These are phyloP conservation scores for Colletotrichum limetticola DNA, from an alignment of 2,329 filamentous ascomycete genomes.

Conservation along the genomic window DNA sequence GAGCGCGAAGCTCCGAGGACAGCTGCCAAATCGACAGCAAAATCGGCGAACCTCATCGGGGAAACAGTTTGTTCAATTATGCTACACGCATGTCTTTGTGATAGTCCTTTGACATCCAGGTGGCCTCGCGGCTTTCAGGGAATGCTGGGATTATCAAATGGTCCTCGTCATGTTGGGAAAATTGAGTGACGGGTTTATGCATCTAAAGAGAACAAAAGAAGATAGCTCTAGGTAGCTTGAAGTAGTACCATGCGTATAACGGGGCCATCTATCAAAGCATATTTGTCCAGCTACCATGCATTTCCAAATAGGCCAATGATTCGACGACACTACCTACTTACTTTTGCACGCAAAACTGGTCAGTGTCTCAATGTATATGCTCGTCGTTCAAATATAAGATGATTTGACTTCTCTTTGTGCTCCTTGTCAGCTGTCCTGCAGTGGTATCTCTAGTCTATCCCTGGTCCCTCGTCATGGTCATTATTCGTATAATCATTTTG, in stretches of 20 bases:
- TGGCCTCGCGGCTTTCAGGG: neutral
- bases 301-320: neutral
- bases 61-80: neutral
- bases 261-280: neutral
- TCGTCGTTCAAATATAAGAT: neutral
- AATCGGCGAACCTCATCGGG: conserved; percentile 71
- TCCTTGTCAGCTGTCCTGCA: neutral
- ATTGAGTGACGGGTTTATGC: conserved; percentile 9
- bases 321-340: neutral
- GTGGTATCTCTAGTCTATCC: neutral
- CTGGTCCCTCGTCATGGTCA: conserved; percentile 2
- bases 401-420: no score
- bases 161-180: conserved; percentile 35
- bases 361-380: neutral
- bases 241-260: neutral
- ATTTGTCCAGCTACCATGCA: neutral
- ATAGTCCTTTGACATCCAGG: neutral
- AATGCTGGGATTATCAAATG: neutral
- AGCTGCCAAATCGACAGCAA: conserved; percentile 74
- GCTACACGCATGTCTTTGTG: conserved; percentile 5
- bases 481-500: conserved; percentile 4
- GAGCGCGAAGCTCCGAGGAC: conserved; percentile 76
- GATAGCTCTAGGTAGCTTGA: neutral
- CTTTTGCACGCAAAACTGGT: neutral
- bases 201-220: neutral